These are phyloP conservation scores for Urtica urens DNA, from an alignment of 306 rosid genomes.

Conservation along the genomic window DNA sequence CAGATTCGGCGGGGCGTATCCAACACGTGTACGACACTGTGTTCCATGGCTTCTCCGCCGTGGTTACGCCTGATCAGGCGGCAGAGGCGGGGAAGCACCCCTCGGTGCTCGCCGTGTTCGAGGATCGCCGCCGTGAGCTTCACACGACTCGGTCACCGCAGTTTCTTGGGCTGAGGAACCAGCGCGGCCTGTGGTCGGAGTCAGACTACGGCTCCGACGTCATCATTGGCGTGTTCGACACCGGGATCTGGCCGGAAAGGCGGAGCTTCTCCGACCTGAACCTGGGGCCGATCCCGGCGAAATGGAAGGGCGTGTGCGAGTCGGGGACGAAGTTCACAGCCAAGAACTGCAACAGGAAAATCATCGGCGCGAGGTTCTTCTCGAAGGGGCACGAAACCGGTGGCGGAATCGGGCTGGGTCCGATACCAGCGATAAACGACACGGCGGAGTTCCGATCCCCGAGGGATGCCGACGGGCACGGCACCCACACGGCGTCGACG, in stretches of 20 bases:
- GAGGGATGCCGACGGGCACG: conserved; percentile 89
- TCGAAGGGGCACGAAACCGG: conserved; percentile 67
- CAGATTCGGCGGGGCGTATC: conserved; percentile 38
- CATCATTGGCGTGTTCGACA: conserved; percentile 67
- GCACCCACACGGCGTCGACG: conserved; percentile 88
- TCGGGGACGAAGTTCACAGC: conserved; percentile 44
- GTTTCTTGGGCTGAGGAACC: conserved; percentile 81
- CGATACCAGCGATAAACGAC: conserved; percentile 41
- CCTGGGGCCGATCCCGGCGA: conserved; percentile 58
- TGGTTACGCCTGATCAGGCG: conserved; percentile 31
- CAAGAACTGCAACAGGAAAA: conserved; percentile 48
- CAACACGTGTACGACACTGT: conserved; percentile 66
- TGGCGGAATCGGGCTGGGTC: conserved; percentile 35
- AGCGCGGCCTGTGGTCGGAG: conserved; percentile 83
- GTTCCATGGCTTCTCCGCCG: conserved; percentile 87
- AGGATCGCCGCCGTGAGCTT: conserved; percentile 62
- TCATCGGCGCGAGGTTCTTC: conserved; percentile 72
- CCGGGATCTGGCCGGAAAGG: conserved; percentile 76
- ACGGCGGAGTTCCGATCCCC: conserved; percentile 74
- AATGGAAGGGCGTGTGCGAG: conserved; percentile 78
- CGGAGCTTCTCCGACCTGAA: conserved; percentile 71
- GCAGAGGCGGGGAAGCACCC: conserved; percentile 32
- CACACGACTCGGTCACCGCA: conserved; percentile 97
- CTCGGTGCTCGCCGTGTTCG: conserved; percentile 56
- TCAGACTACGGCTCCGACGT: conserved; percentile 90